phyloP scores from a whole-genome alignment of 1,284 basidiomycete genomes.

The Meira miltonrushii region DNA sequence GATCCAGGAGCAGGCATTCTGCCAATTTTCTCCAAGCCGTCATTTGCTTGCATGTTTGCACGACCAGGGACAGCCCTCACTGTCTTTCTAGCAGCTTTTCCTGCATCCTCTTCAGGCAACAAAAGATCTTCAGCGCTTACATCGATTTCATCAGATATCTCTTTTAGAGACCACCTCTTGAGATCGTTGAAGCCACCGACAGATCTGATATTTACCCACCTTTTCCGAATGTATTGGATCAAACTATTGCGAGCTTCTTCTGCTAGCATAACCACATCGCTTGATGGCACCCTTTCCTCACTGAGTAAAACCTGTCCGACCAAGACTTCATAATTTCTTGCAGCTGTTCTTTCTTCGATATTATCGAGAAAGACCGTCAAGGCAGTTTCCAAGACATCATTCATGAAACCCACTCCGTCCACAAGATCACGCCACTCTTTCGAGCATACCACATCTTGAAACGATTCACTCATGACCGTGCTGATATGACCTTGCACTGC shows the following conservation, averaged over 20 bases:
- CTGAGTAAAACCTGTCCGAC: constrained; percentile 40
- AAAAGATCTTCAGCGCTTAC: constrained; percentile 29
- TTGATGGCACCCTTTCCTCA: constrained; percentile 28
- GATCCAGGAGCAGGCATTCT: neutral
- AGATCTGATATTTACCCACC: constrained; percentile 70
- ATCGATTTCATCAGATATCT: constrained; percentile 60
- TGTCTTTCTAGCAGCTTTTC: neutral
- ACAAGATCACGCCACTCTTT: constrained; percentile 30
- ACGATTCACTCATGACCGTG: constrained; percentile 22
- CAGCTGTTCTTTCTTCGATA: constrained; percentile 32
- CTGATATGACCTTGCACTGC: constrained; percentile 28
- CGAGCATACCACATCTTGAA: constrained; percentile 32
- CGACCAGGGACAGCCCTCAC: neutral
- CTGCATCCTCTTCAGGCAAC: constrained; percentile 16
- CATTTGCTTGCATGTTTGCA: neutral
- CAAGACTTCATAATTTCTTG: constrained; percentile 31
- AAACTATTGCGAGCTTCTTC: constrained; percentile 34
- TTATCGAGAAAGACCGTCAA: constrained; percentile 41
- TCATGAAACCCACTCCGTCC: constrained; percentile 33
- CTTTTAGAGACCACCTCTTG: constrained; percentile 79
- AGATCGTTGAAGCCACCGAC: constrained; percentile 74
- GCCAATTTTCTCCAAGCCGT: neutral
- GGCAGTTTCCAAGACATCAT: constrained; percentile 35
- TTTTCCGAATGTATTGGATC: constrained; percentile 33
- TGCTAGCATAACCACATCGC: constrained; percentile 13